Evolutionary conservation across 768 basidiomycete genomes (phyloP).

Genomic region (Panaeolus cyanescens): DNA sequence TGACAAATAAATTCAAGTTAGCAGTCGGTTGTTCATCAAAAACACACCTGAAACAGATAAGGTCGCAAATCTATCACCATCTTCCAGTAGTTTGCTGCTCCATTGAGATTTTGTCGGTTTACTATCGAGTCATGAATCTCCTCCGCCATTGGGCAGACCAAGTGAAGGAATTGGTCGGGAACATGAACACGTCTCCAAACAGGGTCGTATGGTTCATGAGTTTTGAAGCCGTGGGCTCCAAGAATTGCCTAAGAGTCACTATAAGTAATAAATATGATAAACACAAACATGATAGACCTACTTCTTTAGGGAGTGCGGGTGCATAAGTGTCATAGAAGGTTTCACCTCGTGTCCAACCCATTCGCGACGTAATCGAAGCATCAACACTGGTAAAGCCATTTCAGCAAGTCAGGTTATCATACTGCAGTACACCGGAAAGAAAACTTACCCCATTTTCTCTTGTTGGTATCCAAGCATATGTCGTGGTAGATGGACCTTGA

Average conservation of each 20-base stretch:
- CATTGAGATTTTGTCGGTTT: constrained; percentile 17
- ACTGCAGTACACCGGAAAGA: neutral
- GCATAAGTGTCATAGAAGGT: constrained; percentile 22
- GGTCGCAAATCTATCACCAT: constrained; percentile 23
- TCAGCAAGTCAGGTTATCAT: neutral
- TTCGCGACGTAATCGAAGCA: constrained; percentile 18
- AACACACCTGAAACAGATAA: constrained; percentile 21
- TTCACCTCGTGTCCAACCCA: constrained; percentile 26
- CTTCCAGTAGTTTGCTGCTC: constrained; percentile 24
- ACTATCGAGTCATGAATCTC: constrained; percentile 14
- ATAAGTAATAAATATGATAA: too few relatives aligned
- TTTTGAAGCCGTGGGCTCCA: constrained; percentile 23
- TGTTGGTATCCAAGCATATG: constrained; percentile 26
- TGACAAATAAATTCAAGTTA: too few relatives aligned
- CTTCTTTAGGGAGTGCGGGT: constrained; percentile 24
- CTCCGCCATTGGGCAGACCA: constrained; percentile 30
- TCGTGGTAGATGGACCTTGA: constrained; percentile 25
- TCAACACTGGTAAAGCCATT: constrained; percentile 19
- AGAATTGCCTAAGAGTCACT: constrained; percentile 23
- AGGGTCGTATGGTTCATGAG: constrained; percentile 24
- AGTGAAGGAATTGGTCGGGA: constrained; percentile 20
- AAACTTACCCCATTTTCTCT: constrained; percentile 24
- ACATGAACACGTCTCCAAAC: constrained; percentile 23
- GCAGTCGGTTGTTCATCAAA: too few relatives aligned
- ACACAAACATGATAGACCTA: constrained; percentile 3